These are phyloP conservation scores for Candida germanica DNA, from an alignment of 805 yeast species.

Conservation along the genomic window DNA sequence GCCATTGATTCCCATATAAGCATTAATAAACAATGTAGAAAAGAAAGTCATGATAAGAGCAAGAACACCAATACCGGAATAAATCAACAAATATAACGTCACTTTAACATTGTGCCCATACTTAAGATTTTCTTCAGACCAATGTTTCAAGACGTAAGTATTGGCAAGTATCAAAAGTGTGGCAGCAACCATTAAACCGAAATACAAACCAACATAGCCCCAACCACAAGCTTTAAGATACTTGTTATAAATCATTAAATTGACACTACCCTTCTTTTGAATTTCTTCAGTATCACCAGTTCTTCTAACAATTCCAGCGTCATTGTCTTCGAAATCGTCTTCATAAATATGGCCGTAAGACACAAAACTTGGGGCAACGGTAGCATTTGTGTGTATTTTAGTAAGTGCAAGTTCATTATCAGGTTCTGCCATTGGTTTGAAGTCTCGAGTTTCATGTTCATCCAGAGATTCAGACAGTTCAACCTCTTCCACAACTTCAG, in stretches of 20 bases:
- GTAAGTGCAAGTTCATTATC: constrained; percentile 15
- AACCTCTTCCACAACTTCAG: constrained; percentile 17
- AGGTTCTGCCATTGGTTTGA: constrained; percentile 3
- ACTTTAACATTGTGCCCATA: constrained; percentile 24
- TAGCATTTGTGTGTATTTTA: constrained; percentile 9
- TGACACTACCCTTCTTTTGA: constrained; percentile 26
- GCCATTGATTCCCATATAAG: constrained; percentile 28
- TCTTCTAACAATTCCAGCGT: constrained; percentile 8
- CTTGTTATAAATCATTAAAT: constrained; percentile 25
- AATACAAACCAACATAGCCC: constrained; percentile 21
- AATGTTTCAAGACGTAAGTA: constrained; percentile 28
- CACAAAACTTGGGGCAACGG: constrained; percentile 27
- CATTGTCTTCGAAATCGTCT: constrained; percentile 23
- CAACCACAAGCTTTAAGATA: constrained; percentile 33
- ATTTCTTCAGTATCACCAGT: constrained; percentile 28
- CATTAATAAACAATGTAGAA: constrained; percentile 29
- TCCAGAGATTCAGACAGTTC: background rate
- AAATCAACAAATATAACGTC: constrained; percentile 22
- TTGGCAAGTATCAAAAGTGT: constrained; percentile 20
- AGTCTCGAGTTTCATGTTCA: background rate
- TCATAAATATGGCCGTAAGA: constrained; percentile 34
- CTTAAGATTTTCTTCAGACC: constrained; percentile 33
- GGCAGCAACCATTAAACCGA: constrained; percentile 19
- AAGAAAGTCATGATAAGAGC: constrained; percentile 25
- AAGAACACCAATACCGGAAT: constrained; percentile 26